Evolutionary conservation across 163 green algal genomes (phyloP), one percentile per base, ranked within the genome.

Genomic region (Scenedesmus sp.): DNA sequence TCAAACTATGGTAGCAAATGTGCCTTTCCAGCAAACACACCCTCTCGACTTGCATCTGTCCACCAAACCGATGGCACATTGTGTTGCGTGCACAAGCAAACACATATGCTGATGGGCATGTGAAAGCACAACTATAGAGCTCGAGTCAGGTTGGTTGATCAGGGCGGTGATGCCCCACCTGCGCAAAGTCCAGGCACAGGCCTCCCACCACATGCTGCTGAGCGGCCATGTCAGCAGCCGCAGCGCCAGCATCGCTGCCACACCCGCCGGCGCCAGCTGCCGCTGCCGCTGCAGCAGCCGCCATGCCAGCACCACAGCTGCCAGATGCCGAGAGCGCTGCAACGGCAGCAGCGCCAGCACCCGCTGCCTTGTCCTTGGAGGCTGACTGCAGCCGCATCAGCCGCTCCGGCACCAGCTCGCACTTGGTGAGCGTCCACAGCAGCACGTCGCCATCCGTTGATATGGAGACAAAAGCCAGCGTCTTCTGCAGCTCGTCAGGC

Each of bases 351-450:
- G 37, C 73, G 18, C 43, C 89, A 18, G 51, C 83, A 35, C 37
- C 84, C 53, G 83, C 89, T 78, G 72, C 76, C 12, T 65, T 76
- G 59, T 81, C 53, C 20, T 88, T 90, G 33, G 72, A 79, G 49
- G 35, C 33, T 26, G 82, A 87, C n/a, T 89, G 65, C 43, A 90
- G 87, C n/a, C 65, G 30, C 93, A 97, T 96, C 49, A 95, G 92
- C 51, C 83, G 65, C 92, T 97, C 95, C 56, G 94, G 94, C 53
- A 93, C 91, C 37, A 99, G 94, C 94, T 98, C 96, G 33, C 91
- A 95, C 93, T 98, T 98, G 83, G 90, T 96, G 46, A 99, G 94
- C 13, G 94, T 98, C 97, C 97, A 99, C 61, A 98, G 87, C 53
- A 95, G 95, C 53, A 99, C 94, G 61, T 95, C 93, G 44, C 97